Percentiles rank a stretch among this genome's conserved stretches.
Evolutionary conservation across 345 rosid genomes (phyloP).

Genomic region (Lepidium aucheri): DNA sequence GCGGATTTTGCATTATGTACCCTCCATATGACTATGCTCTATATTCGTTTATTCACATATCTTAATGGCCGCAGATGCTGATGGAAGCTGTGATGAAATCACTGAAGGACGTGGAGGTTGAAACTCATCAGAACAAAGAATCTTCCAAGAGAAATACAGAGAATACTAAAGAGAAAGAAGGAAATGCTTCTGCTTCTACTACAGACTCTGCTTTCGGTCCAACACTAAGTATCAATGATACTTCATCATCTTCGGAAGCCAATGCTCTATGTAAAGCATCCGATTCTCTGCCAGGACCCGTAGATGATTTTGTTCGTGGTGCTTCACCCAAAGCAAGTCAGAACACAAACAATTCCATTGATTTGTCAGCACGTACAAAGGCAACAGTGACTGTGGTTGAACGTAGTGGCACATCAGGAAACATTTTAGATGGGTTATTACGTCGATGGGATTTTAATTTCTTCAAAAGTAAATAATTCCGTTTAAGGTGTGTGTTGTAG

Average conservation of each 20-base stretch:
- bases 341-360: constrained; percentile 34
- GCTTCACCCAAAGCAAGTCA: constrained; percentile 24
- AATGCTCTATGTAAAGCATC: neutral
- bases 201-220: constrained; percentile 21
- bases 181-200: constrained; percentile 15
- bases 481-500: constrained; percentile 39
- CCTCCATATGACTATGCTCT: neutral
- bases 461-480: constrained; percentile 41
- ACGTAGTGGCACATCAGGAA: constrained; percentile 50
- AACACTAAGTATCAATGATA: constrained; percentile 3
- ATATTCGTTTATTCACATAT: neutral
- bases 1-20: neutral
- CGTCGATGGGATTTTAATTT: constrained; percentile 83
- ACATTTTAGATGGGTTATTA: constrained; percentile 71
- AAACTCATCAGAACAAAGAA: constrained; percentile 25
- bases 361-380: constrained; percentile 63
- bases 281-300: constrained; percentile 25
- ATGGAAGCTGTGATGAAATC: constrained; percentile 78
- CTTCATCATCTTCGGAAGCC: constrained; percentile 7
- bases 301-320: constrained; percentile 18
- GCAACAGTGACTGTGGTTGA: constrained; percentile 72
- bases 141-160: constrained; percentile 14
- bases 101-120: constrained; percentile 50
- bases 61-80: constrained; percentile 53
- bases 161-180: constrained; percentile 24